Base-by-base conservation (phyloP, 78 protist species). In the Parvularia atlantis region DNA sequence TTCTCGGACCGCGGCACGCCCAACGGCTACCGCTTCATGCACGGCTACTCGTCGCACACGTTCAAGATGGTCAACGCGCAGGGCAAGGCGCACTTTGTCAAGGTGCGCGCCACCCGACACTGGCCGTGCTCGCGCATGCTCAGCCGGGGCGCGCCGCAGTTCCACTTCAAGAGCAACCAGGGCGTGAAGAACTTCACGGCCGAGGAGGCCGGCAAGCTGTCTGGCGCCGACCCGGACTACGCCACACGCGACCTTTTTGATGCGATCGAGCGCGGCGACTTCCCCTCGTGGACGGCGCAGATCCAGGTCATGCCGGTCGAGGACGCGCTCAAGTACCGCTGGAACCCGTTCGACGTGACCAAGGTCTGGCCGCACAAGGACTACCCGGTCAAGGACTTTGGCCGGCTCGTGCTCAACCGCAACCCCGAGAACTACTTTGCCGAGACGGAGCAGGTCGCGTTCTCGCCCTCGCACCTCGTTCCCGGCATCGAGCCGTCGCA, bases 381-480 rank as follows among this genome's bases (percentile, higher is more conserved):
- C 50, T 77, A 71, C 59, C 91, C 92, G 28, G 46, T 90, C 48
- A 64, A 69, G 44, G 71, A 66, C 48, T 50, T 87, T 24, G 95
- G 95, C 59, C 57, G 79, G 31, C 57, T 90, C 79, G 84, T 74
- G 0, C 75, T 90, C 46, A 82, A 90, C 83, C 73, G 87, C 53
- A 90, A 90, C 65, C 85, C 90, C 37, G 89, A 87, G 60, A 86
- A 89, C 80, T 84, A 70, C 84, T 85, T 85, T 56, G 85, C 88
- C 30, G 90, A 89, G 62, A 78, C 67, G 41, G 93, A 89, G 69
- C 87, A 79, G 74, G 75, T 74, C 56, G 93, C 93, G 3, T 85
- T 89, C 77, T 78, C 85, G 10, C 93, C 93, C 36, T 33, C 76
- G n/a, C 86, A 87, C 72, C 41, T 84, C 63, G 91, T 89, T 17